Evolutionary conservation across 2,329 filamentous ascomycete genomes (phyloP), one percentile per base, ranked within the genome.

Genomic region (Trichophyton rubrum): DNA sequence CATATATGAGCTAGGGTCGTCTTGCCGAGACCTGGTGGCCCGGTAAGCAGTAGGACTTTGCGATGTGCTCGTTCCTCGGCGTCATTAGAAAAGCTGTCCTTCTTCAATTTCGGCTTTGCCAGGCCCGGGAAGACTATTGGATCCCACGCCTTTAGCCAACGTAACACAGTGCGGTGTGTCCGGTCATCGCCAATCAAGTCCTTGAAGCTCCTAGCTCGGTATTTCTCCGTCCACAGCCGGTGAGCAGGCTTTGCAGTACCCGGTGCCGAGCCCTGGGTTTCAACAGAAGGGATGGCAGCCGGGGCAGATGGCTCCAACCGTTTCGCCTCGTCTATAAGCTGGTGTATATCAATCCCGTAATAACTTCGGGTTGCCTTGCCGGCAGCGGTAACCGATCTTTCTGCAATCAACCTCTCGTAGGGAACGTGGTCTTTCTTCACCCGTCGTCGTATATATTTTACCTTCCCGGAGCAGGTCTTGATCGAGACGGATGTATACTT

Each of bases 1-100:
- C 93, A 97, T 0, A 99, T 93, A 73, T 99, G 93, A 1, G 93
- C 93, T 56, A 99, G 74, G 0, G 93, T 99, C 0, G 93, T 99
- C 77, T 99, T 99, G 30, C 93, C 93, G 9, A 99, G 78, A 1
- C 93, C 93, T 0, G 93, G 93, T 0, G 93, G 90, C 0, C 93
- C 95, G 0, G 92, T 91, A 15, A 99, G 77, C 68, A 99, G 82
- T 9, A 99, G 75, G 6, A 99, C 90, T 72, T 96, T 97, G 63
- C 87, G 82, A 70, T 95, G 90, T 33, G 84, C 80, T 65, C 85
- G 88, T 71, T 95, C 89, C 59, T 88, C 85, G 51, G 57, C 72
- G 75, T 61, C 80, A 77, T 63, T 79, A 69, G 62, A 77, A 40
- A 71, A 59, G 30, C 15, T 17, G n/a, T 20, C n/a, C 17, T 53